These are phyloP conservation scores for Orobanche coerulescens DNA, from an alignment of 257 asterid genomes.

Conservation along the genomic window DNA sequence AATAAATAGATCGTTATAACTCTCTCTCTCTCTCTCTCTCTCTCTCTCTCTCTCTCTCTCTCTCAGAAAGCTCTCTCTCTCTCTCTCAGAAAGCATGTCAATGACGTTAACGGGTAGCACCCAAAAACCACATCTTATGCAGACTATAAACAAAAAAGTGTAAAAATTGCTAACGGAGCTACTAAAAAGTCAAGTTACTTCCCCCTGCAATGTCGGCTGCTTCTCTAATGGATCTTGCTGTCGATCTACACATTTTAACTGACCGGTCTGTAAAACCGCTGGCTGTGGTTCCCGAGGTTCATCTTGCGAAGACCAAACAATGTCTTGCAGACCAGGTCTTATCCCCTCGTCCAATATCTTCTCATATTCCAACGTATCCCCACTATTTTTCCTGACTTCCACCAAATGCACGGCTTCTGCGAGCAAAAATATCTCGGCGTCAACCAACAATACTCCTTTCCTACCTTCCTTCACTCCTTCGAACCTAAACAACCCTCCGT, in stretches of 20 bases:
- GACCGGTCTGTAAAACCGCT: too few species aligned
- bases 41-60: too few species aligned
- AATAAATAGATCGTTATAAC: too few species aligned
- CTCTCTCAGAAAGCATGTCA: too few species aligned
- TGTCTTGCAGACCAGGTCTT: slow-evolving; percentile 72
- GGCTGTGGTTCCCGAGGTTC: slow-evolving; percentile 28
- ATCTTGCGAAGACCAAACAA: slow-evolving; percentile 72
- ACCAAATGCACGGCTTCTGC: slow-evolving; percentile 58
- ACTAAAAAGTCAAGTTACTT: too few species aligned
- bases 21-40: too few species aligned
- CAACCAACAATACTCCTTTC: slow-evolving; percentile 57
- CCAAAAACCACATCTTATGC: too few species aligned
- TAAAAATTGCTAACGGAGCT: too few species aligned
- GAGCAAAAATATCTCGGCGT: slow-evolving; percentile 76
- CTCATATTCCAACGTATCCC: slow-evolving; percentile 70
- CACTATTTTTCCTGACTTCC: slow-evolving; percentile 65
- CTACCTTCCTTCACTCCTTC: slow-evolving; percentile 68
- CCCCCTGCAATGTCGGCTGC: slow-evolving; percentile 5
- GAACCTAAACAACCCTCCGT: slow-evolving; percentile 56
- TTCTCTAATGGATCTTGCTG: not conserved
- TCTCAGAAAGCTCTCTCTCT: too few species aligned
- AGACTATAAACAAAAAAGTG: too few species aligned
- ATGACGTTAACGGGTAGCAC: too few species aligned
- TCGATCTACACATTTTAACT: too few species aligned
- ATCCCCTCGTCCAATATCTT: slow-evolving; percentile 49